Evolutionary conservation across 345 rosid species (phyloP), one percentile per base, ranked within the genome.

Genomic region (Acer campestre): DNA sequence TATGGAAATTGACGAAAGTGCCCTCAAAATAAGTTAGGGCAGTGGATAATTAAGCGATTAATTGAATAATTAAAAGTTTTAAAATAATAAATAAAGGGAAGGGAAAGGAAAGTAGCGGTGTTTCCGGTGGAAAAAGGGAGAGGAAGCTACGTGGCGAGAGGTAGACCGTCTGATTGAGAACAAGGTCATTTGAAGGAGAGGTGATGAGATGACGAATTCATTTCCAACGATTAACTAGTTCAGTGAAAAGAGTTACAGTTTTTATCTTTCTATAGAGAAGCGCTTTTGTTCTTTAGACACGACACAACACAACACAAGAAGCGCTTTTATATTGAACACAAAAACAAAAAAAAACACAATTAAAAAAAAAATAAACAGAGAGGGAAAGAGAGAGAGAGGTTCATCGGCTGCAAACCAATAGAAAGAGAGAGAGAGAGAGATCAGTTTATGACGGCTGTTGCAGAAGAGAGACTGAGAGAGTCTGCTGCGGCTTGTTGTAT

Each of bases 361-460:
- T 35, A 3, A 4, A 35, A 35, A 35, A 35, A 35, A 31, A 35
- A 48, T 38, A 63, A 1, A 49, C 16, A 49, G 18, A 83, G 61
- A 79, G 80, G 81, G 78, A 79, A 86, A 74, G 75, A 61, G 73
- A 79, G 88, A 74, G 75, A 61, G 75, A 68, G 77, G 79, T 81
- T 79, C 71, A 17, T 3, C 87, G 82, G 88, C 58, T 14, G 58
- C 58, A 53, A 4, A 13, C 16, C 14, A 14, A 49, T 14, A 14
- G 12, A 58, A 1, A 20, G 82, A 82, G 70, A 73, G 79, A 82
- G 70, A 73, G 79, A 71, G 64, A 75, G 74, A 69, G 84, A 84
- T 74, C 46, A 85, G 88, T 69, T 67, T 83, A 87, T 86, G 93
- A 89, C 97, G 93, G 97, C 97, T 67, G 90, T 85, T 86, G 97